Conservation (phyloP, 1,284 basidiomycete species). For the Porogramme epimiltina region DNA sequence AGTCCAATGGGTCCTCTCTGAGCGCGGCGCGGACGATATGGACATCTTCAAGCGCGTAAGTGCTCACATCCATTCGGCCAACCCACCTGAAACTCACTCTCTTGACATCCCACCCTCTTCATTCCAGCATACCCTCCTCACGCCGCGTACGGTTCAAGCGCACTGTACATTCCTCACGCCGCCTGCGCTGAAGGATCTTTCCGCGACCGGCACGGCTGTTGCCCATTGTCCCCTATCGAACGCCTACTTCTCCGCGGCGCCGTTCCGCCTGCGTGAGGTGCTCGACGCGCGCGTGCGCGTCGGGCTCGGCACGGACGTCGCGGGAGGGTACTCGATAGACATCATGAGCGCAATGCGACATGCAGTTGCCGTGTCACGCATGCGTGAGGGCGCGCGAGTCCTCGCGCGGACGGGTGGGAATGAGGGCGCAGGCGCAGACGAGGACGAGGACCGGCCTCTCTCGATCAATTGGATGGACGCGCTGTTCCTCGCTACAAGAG, state of each 20-base stretch:
- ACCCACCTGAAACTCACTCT: too few relatives aligned
- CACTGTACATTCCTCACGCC: constrained; percentile 79
- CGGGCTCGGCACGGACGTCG: constrained; percentile 83
- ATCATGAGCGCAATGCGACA: constrained; percentile 80
- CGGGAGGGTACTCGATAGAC: constrained; percentile 80
- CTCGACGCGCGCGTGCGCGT: constrained; percentile 63
- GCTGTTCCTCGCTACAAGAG: constrained; percentile 77
- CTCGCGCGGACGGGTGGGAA: constrained; percentile 27
- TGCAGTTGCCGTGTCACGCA: constrained; percentile 69
- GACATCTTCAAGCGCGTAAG: constrained; percentile 71
- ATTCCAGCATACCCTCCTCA: constrained; percentile 58
- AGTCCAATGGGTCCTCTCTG: constrained; percentile 66
- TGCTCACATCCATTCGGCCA: constrained; percentile 1
- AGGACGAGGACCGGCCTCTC: constrained; percentile 13
- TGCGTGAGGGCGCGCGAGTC: constrained; percentile 61
- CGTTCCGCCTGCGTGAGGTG: constrained; percentile 77
- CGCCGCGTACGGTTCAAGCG: constrained; percentile 71
- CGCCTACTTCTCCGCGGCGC: constrained; percentile 77
- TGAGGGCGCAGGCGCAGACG: constrained; percentile 2
- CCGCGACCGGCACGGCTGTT: constrained; percentile 56
- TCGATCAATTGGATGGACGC: constrained; percentile 68
- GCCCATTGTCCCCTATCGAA: constrained; percentile 89
- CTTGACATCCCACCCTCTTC: too few relatives aligned
- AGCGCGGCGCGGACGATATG: constrained; percentile 67
- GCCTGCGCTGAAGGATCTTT: constrained; percentile 54